Conservation (phyloP, 306 rosid species). For the Cyamopsis tetragonoloba region DNA sequence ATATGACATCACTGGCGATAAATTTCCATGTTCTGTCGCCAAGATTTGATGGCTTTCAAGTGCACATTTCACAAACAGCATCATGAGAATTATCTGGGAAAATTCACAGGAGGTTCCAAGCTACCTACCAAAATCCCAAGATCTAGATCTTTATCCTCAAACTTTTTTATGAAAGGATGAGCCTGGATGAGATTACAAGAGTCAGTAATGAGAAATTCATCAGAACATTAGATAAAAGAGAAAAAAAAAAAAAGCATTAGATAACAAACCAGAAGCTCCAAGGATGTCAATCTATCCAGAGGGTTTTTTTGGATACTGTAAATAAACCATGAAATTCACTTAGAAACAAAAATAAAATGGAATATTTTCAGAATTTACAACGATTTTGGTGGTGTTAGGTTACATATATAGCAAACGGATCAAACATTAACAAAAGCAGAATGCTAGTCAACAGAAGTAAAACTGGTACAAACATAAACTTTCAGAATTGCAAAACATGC, state of each 20-base stretch:
- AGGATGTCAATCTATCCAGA: constrained; percentile 60
- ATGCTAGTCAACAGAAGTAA: neutral
- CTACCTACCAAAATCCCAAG: constrained; percentile 83
- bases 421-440: neutral
- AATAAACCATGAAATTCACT: constrained; percentile 26
- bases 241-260: neutral
- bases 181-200: constrained; percentile 40
- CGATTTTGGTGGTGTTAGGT: neutral
- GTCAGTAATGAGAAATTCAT: neutral
- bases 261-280: constrained; percentile 85
- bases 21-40: constrained; percentile 29
- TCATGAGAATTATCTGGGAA: constrained; percentile 51
- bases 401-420: neutral
- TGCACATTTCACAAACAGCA: constrained; percentile 33
- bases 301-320: constrained; percentile 95
- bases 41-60: constrained; percentile 25
- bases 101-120: constrained; percentile 91
- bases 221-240: neutral
- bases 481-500: neutral
- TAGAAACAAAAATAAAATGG: neutral
- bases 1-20: constrained; percentile 23
- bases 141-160: constrained; percentile 91
- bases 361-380: constrained; percentile 1
- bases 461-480: neutral
- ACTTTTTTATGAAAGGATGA: constrained; percentile 96